These are phyloP conservation scores for Geranomyces michiganensis DNA, from an alignment of 192 early-diverging fungal species.

Conservation along the genomic window DNA sequence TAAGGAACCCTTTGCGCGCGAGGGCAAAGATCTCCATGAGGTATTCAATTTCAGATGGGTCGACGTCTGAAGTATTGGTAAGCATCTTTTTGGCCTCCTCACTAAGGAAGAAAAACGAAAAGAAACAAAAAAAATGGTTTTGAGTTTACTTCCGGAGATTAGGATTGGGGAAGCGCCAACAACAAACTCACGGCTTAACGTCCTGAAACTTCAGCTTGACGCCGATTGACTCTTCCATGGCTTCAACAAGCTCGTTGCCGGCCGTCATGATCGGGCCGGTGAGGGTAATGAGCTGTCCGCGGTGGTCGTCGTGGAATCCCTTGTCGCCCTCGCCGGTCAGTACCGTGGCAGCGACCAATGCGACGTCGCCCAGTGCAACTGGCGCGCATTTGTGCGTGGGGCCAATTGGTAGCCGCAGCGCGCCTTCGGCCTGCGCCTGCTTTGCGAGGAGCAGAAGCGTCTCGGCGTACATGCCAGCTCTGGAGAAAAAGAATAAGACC, in stretches of 20 bases:
- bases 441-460: not conserved
- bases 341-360: not conserved
- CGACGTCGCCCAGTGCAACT: conserved; percentile 1
- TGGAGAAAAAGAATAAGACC: not conserved
- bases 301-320: conserved; percentile 7
- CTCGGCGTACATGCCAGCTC: conserved; percentile 2
- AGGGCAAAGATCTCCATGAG: not conserved
- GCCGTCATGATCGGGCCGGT: conserved; percentile 7
- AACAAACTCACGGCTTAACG: not conserved
- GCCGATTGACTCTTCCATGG: conserved; percentile 1
- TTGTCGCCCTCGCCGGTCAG: conserved; percentile 1
- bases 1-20: not conserved
- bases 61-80: not conserved
- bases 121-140: not conserved
- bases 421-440: not conserved
- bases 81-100: conserved; percentile 2
- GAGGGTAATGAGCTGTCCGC: conserved; percentile 6
- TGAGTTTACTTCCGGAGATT: not conserved
- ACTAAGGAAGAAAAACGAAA: not conserved
- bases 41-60: conserved; percentile 13
- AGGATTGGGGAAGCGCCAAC: not conserved
- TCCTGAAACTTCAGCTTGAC: conserved; percentile 9
- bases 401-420: not conserved
- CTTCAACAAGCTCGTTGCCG: conserved; percentile 8
- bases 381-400: conserved; percentile 9